Percentiles rank a stretch among this genome's conserved stretches.
Conservation (phyloP, 1,284 basidiomycete genomes). For the Agaricales sp. region DNA sequence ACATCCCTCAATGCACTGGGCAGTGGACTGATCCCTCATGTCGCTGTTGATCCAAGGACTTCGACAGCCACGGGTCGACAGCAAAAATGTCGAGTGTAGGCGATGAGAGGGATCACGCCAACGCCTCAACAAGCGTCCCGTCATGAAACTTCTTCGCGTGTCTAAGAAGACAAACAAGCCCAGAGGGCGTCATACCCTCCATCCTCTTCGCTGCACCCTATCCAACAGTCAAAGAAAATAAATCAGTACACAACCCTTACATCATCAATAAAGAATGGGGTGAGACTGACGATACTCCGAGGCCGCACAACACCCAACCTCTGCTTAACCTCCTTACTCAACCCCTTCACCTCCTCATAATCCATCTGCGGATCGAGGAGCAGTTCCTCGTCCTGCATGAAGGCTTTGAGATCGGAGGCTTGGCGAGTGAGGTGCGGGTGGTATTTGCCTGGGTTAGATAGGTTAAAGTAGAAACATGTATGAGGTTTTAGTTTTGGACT, state of each 20-base stretch:
- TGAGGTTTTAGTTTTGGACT: neutral
- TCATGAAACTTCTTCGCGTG: conserved; percentile 38
- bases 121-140: neutral
- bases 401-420: conserved; percentile 65
- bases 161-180: conserved; percentile 52
- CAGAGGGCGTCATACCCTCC: conserved; percentile 79
- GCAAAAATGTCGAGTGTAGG: too few species aligned
- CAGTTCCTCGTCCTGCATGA: conserved; percentile 70
- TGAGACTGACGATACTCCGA: conserved; percentile 54
- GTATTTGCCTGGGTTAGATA: conserved; percentile 41
- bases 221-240: conserved; percentile 1
- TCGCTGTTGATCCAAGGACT: too few species aligned
- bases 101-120: neutral
- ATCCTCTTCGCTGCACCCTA: conserved; percentile 80
- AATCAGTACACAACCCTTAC: neutral
- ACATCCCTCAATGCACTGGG: too few species aligned
- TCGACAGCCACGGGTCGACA: too few species aligned
- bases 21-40: too few species aligned
- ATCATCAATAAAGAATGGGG: too few species aligned
- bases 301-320: conserved; percentile 52
- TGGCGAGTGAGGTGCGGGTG: conserved; percentile 56
- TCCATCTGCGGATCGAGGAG: conserved; percentile 61
- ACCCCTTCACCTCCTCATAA: conserved; percentile 52
- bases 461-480: neutral
- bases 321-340: conserved; percentile 73